Evolutionary conservation across 2,329 filamentous ascomycete species (phyloP).

Genomic region (Aspergillus carbonarius): DNA sequence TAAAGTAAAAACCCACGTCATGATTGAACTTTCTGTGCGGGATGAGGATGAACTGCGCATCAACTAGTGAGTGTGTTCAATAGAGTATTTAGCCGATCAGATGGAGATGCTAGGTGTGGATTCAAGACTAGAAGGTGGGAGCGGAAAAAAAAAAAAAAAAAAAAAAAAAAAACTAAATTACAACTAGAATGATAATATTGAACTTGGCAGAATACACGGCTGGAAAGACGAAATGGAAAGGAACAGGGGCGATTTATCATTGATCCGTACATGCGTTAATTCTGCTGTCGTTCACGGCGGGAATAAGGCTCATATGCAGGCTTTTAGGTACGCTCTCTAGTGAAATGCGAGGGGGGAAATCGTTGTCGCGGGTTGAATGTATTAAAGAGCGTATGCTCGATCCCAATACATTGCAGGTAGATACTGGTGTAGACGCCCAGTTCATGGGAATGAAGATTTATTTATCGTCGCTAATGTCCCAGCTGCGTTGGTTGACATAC

Average conservation of each 20-base stretch:
- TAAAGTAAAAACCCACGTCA: too few species aligned
- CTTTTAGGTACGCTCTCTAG: background rate
- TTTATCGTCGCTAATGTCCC: constrained; percentile 42
- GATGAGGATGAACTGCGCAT: too few species aligned
- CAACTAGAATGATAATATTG: background rate
- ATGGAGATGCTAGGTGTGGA: background rate
- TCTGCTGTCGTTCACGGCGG: constrained; percentile 10
- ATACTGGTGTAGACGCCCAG: background rate
- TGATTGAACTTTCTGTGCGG: too few species aligned
- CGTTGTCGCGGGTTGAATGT: background rate
- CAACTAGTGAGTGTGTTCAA: background rate
- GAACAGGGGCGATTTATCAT: constrained; percentile 3
- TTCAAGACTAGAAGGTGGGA: background rate
- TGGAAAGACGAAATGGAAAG: background rate
- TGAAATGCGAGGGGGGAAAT: background rate
- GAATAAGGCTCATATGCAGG: constrained; percentile 4
- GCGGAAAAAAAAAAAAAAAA: too few species aligned
- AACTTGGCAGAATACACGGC: background rate
- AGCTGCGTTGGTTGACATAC: constrained; percentile 39
- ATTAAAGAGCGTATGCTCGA: background rate
- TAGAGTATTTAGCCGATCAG: background rate
- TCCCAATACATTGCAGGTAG: background rate
- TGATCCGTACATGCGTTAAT: constrained; percentile 16
- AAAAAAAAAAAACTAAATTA: background rate
- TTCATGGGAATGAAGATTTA: background rate